phyloP scores from a whole-genome alignment of 257 asterid genomes.

The Prunella vulgaris region DNA sequence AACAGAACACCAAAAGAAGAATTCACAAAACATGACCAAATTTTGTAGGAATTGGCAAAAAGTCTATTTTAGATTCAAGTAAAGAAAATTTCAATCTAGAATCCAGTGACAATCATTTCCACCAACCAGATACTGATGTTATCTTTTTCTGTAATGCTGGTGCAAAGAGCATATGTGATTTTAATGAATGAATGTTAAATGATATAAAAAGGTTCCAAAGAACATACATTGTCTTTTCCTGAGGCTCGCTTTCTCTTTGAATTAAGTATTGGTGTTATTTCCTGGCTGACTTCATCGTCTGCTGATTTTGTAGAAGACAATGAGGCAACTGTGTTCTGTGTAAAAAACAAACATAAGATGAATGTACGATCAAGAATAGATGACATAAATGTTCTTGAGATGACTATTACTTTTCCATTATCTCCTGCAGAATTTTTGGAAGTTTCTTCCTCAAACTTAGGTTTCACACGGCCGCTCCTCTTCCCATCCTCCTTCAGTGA shows the following conservation, averaged over 20 bases:
- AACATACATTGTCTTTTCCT: neutral
- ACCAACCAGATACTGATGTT: neutral
- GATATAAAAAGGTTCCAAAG: neutral
- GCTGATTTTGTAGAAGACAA: constrained; percentile 3
- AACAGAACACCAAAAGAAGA: neutral
- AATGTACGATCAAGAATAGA: neutral
- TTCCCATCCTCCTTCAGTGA: neutral
- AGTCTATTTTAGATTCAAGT: neutral
- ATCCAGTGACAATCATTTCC: neutral
- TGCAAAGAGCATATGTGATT: neutral
- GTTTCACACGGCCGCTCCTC: neutral
- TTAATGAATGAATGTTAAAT: neutral
- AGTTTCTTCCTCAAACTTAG: neutral
- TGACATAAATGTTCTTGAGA: neutral
- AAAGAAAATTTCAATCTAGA: neutral
- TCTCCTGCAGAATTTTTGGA: constrained; percentile 1
- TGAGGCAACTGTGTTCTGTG: neutral
- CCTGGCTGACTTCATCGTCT: constrained; percentile 5
- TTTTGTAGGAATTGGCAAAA: neutral
- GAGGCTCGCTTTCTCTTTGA: constrained; percentile 4
- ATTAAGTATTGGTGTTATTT: neutral
- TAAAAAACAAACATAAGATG: neutral
- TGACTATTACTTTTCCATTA: neutral
- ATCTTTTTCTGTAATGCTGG: neutral
- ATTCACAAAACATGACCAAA: neutral